These are phyloP conservation scores for Penicillium odoratum DNA, from an alignment of 495 filamentous ascomycete genomes.

Conservation along the genomic window DNA sequence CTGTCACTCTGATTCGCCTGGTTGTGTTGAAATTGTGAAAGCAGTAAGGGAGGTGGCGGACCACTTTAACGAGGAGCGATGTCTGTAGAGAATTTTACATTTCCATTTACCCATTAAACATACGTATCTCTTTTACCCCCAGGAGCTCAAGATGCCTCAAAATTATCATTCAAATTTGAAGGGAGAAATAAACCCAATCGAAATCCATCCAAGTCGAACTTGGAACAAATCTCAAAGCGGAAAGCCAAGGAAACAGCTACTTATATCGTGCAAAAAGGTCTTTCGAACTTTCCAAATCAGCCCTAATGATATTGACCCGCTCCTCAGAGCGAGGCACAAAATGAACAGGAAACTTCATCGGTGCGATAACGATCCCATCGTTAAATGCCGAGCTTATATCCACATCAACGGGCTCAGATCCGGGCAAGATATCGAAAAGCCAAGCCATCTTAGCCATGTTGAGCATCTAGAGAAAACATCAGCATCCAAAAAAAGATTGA, in stretches of 20 bases:
- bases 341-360: not conserved
- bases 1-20: conserved; percentile 57
- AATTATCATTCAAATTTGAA: too few relatives aligned
- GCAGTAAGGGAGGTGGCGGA: conserved; percentile 41
- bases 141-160: too few relatives aligned
- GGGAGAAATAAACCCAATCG: too few relatives aligned
- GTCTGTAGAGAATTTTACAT: not conserved
- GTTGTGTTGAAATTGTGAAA: conserved; percentile 52
- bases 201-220: too few relatives aligned
- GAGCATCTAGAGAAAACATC: not conserved
- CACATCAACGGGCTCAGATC: not conserved
- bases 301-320: not conserved
- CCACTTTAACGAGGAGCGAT: conserved; percentile 33
- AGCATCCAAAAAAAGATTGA: not conserved
- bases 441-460: conserved; percentile 9
- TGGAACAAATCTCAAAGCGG: not conserved
- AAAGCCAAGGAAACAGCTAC: not conserved
- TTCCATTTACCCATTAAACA: too few relatives aligned
- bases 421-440: conserved; percentile 1
- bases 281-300: not conserved
- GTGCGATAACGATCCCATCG: not conserved
- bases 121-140: too few relatives aligned
- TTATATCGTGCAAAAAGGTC: not conserved
- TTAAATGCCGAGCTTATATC: not conserved
- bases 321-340: not conserved